Evolutionary conservation across 1,139 yeast species (phyloP), one percentile per base, ranked within the genome.

Genomic region (Suhomyces atakaporum): DNA sequence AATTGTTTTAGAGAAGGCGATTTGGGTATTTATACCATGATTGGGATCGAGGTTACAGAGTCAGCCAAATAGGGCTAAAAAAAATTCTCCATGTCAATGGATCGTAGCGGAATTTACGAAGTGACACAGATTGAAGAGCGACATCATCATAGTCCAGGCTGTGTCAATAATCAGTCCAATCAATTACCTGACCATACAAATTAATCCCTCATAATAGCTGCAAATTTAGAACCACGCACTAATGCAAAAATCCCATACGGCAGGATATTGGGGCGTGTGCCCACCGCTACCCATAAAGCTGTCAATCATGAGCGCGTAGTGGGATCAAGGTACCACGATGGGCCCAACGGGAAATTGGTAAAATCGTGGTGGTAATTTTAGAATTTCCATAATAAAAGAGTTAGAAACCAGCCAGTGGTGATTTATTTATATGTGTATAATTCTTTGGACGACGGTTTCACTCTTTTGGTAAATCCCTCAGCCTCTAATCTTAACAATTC

Each of bases 201-300:
- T 22, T 35, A 35, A 35, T 35, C 39, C 39, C 39, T 35, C 39
- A 34, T 23, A 29, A 26, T 32, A 26, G 35, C 26, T 32, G 35
- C 30, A 27, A 28, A 28, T 19, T 21, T n/a, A 11, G 29, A 9
- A 5, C 9, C 14, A 24, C 8, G 26, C 14, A 6, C 8, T 7
- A 5, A 5, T 11, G 10, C 28, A 7, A 12, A 16, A 23, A 12
- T 5, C 20, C n/a, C 12, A 11, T 20, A 25, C 22, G 31, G 22
- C 31, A 12, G 25, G 25, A 28, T 20, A 9, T 24, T 12, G 22
- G 22, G 30, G 5, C 30, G 30, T 27, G 30, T 12, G 13, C 29
- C n/a, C n/a, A 7, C 29, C 29, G 20, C 9, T 6, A n/a, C 10
- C 24, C 12, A 22, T 8, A 6, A 8, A 18, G 8, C 20, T 8